These are phyloP conservation scores for Leucocoprinus leucothites DNA, from an alignment of 768 basidiomycete genomes.

Conservation along the genomic window DNA sequence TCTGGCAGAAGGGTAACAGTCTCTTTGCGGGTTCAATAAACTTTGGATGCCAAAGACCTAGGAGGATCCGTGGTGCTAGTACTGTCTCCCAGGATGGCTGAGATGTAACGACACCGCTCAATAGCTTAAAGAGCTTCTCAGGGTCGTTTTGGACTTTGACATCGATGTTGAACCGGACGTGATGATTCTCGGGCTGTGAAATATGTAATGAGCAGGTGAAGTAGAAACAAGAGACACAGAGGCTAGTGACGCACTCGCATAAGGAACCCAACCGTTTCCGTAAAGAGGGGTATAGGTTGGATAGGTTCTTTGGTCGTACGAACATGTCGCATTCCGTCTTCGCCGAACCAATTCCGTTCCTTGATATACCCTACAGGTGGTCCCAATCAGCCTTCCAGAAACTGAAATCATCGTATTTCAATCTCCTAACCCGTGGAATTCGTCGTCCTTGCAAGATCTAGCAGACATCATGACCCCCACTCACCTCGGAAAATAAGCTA, in stretches of 20 bases:
- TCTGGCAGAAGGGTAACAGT: slow-evolving; percentile 75
- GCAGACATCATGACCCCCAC: slow-evolving; percentile 12
- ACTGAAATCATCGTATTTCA: slow-evolving; percentile 10
- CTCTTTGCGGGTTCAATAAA: slow-evolving; percentile 77
- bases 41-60: slow-evolving; percentile 89
- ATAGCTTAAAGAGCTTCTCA: slow-evolving; percentile 71
- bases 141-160: slow-evolving; percentile 95
- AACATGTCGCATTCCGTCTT: slow-evolving; percentile 69
- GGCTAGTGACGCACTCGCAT: slow-evolving; percentile 55
- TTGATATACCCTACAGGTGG: slow-evolving; percentile 54
- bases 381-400: slow-evolving; percentile 15
- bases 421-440: slow-evolving; percentile 53
- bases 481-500: slow-evolving; percentile 6
- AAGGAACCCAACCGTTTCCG: slow-evolving; percentile 72
- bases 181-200: slow-evolving; percentile 64
- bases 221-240: background rate
- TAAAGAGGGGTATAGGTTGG: slow-evolving; percentile 89
- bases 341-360: slow-evolving; percentile 69
- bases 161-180: slow-evolving; percentile 83
- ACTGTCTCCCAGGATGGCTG: slow-evolving; percentile 70
- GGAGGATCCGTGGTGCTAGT: slow-evolving; percentile 76
- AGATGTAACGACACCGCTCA: slow-evolving; percentile 62
- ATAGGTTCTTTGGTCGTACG: slow-evolving; percentile 76
- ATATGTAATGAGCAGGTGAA: background rate
- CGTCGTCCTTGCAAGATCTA: slow-evolving; percentile 77